A percentile compares a stretch with the other conserved stretches of the same genome.
phyloP scores from a whole-genome alignment of 306 rosid species.

The Comarum palustre region DNA sequence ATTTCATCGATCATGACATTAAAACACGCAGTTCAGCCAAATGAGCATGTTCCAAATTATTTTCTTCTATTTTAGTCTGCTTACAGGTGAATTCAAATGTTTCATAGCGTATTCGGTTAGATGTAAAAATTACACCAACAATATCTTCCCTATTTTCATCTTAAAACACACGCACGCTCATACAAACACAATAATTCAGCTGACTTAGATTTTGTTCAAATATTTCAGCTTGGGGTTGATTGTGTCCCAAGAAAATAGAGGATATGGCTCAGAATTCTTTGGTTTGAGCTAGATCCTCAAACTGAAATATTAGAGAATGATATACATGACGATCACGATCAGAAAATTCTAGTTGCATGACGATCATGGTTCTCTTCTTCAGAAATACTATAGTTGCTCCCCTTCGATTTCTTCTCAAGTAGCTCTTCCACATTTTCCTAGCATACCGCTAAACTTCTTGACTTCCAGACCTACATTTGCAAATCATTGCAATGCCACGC shows the following conservation, averaged over 20 bases:
- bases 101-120: neutral
- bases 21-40: neutral
- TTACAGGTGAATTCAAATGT: neutral
- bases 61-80: neutral
- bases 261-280: neutral
- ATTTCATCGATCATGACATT: neutral
- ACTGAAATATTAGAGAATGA: neutral
- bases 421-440: neutral
- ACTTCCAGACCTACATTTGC: neutral
- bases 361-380: neutral
- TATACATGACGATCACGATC: neutral
- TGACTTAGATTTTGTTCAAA: neutral
- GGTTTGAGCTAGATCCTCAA: neutral
- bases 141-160: neutral
- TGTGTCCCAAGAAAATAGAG: neutral
- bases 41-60: neutral
- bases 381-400: neutral
- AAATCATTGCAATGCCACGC: neutral
- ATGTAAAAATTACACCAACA: neutral
- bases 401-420: neutral
- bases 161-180: neutral
- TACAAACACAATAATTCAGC: neutral
- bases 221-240: neutral
- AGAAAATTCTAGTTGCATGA: neutral
- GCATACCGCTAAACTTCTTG: neutral